Base-by-base conservation (phyloP, 306 rosid genomes). In the Alnus rubra region DNA sequence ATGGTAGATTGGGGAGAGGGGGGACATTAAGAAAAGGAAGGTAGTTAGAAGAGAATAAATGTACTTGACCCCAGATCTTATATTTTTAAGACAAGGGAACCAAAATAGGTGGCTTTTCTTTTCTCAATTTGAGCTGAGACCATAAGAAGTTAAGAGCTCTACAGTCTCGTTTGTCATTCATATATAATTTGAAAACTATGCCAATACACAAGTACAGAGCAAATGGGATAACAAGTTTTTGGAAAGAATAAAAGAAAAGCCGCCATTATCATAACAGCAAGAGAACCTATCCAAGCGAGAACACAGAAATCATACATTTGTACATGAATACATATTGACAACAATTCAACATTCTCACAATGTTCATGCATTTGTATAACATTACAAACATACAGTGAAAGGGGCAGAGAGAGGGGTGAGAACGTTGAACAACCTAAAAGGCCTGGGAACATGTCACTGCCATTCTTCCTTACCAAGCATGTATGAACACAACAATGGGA, bases 381-480 rank as follows among this genome's bases (percentile, higher is more conserved):
- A 50, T 62, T 30, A 48, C 55, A 76, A n/a, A 10, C 52, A 76
- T 4, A 0, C 13, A 3, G 45, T 42, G 45, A 42, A 42, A 7
- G 8, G 45, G 8, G 45, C 45, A 5, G 45, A 42, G 45, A 42
- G 45, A 42, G 45, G 44, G 45, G 37, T 33, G 37, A 33, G 37
- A 33, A 33, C 37, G 13, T 62, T 48, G 31, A 10, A 63, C 53
- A 62, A 73, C 51, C 59, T 65, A 44, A 10, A 75, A 13, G 49
- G 75, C 73, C 45, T 11, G 73, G 11, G 45, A 64, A 76, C 80
- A 73, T 31, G 71, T 31, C 69, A 62, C 84, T 48, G 37, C 7
- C 67, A 10, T 9, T 33, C 63, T 78, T 16, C 65, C 70, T 78
- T 13, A 64, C 12, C 67, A 74, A 76, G 71, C 50, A 72, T 12